Base-by-base conservation (phyloP, 352 stramenopile species). In the Phytophthora foliorum region DNA sequence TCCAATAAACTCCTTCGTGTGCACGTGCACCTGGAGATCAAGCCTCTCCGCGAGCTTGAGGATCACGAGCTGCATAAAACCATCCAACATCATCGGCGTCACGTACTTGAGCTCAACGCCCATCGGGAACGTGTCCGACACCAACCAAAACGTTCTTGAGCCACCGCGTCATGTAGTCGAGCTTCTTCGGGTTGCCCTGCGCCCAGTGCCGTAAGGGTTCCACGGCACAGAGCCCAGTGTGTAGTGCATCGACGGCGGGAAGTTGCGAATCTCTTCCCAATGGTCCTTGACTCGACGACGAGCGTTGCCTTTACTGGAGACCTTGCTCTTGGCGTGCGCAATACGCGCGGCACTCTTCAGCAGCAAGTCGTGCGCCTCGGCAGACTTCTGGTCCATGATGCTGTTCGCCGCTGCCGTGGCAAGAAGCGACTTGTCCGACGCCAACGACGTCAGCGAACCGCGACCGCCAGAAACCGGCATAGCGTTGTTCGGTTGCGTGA, bases 121-220 rank as follows among this genome's bases (percentile, higher is more conserved):
- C 81, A 96, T 94, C 0, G 89, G 89, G 66, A 96, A 96, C 32
- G 84, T 92, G 29, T 92, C 86, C n/a, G 87, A 93, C 19, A 31
- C 87, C 87, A 32, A 95, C 89, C 45, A 96, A 65, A 6, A 96
- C 89, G 58, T 96, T 96, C 76, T 96, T 94, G 38, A 96, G 80
- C 89, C 89, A 96, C 16, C 88, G 75, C 16, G 82, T 94, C 89
- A 96, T 96, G 69, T 96, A 96, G 60, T 96, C 89, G n/a, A 96
- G 72, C 60, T 96, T 96, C 73, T 96, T 96, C 25, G 89, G 85
- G 72, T 96, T 96, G 57, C 89, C 89, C 57, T 96, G 89, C 0
- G 89, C 89, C 89, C 89, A 96, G 49, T 96, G n/a, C 89, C 29
- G 87, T 91, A 3, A 96, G 76, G 86, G 71, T 96, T 96, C 87